These are phyloP conservation scores for Cercophora samala DNA, from an alignment of 495 filamentous ascomycete species.

Conservation along the genomic window DNA sequence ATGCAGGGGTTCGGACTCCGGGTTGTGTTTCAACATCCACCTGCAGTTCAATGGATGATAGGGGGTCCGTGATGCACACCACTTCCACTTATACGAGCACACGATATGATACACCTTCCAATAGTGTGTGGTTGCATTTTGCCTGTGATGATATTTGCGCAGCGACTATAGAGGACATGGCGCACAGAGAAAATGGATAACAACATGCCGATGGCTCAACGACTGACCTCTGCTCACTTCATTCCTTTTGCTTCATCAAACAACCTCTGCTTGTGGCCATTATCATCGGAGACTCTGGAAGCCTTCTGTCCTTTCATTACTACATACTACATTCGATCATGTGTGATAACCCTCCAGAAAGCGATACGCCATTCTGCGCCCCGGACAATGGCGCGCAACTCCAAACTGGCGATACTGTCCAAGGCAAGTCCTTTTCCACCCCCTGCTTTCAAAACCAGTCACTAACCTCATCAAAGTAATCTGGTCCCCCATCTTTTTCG, in stretches of 20 bases:
- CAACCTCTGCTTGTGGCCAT: too few species aligned
- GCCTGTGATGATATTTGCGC: neutral
- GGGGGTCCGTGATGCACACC: conserved; percentile 15
- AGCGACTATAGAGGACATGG: neutral
- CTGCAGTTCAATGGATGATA: neutral
- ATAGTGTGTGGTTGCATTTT: neutral
- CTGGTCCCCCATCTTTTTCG: conserved; percentile 8
- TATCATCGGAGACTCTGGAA: conserved; percentile 1
- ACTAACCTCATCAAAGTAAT: conserved; percentile 3
- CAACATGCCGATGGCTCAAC: too few species aligned
- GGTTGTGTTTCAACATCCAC: conserved; percentile 6
- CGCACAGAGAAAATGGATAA: neutral
- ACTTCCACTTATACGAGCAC: neutral
- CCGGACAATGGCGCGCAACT: neutral
- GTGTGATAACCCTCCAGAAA: conserved; percentile 1
- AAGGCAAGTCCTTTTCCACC: neutral
- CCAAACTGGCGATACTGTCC: neutral
- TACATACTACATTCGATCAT: neutral
- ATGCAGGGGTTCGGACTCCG: conserved; percentile 2
- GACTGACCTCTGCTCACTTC: too few species aligned
- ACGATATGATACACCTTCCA: neutral
- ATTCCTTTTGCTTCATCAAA: too few species aligned
- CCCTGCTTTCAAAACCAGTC: neutral
- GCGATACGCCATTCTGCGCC: conserved; percentile 2
- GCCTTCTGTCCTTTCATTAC: neutral